Percentiles rank a stretch among this genome's conserved stretches.
Evolutionary conservation across 441 rosid genomes (phyloP).

Genomic region (Erodium moschatum): DNA sequence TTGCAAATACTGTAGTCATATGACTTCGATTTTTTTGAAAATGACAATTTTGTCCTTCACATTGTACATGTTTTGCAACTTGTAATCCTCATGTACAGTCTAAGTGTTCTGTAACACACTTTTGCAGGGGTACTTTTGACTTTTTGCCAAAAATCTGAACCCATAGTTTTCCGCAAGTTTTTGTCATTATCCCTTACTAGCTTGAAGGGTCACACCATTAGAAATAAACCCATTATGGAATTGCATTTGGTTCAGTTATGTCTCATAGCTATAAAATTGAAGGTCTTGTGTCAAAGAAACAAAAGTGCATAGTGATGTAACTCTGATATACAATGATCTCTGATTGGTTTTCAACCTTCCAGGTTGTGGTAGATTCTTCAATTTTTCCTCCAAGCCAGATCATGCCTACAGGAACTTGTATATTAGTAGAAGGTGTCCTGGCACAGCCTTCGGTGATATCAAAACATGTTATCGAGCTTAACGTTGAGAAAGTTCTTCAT

Average conservation of each 20-base stretch:
- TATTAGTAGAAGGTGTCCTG: constrained; percentile 62
- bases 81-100: too few relatives aligned
- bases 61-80: too few relatives aligned
- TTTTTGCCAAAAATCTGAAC: too few relatives aligned
- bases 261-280: not conserved
- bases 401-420: constrained; percentile 50
- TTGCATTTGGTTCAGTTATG: not conserved
- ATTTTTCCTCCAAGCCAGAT: constrained; percentile 33
- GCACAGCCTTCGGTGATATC: constrained; percentile 21
- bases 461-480: constrained; percentile 45
- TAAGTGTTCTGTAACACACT: too few relatives aligned
- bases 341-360: constrained; percentile 12
- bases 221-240: not conserved
- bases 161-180: too few relatives aligned
- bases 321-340: not conserved
- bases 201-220: not conserved
- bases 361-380: constrained; percentile 66
- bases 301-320: too few relatives aligned
- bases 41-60: too few relatives aligned
- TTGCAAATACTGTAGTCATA: too few relatives aligned
- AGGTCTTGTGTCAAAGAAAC: not conserved
- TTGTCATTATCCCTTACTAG: too few relatives aligned
- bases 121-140: too few relatives aligned
- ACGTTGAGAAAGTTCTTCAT: constrained; percentile 57
- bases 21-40: too few relatives aligned